Conservation (phyloP, 2,329 filamentous ascomycete species). For the Fusarium sublunatum region DNA sequence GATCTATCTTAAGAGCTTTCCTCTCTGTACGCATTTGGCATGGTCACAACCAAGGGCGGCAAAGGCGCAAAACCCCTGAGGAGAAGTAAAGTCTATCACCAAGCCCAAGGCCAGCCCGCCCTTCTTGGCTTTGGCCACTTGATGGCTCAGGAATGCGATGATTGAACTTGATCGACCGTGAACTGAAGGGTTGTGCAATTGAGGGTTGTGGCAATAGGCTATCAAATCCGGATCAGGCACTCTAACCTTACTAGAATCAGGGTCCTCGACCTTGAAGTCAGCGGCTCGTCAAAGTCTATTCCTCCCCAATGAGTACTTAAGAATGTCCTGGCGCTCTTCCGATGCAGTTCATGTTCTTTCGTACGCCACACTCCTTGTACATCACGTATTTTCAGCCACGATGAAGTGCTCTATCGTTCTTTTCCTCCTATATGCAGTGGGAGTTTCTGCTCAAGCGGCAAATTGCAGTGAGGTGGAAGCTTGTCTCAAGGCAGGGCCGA, state of each 20-base stretch:
- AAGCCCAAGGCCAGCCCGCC: too few relatives aligned
- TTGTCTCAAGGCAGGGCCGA: conserved; percentile 22
- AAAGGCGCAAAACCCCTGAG: neutral
- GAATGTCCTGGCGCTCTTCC: neutral
- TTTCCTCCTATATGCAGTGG: neutral
- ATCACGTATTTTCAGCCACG: neutral
- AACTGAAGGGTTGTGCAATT: neutral
- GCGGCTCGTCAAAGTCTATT: neutral
- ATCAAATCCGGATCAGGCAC: neutral
- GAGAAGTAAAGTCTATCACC: neutral
- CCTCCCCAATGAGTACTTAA: conserved; percentile 6
- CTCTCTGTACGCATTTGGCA: neutral
- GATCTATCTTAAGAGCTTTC: neutral
- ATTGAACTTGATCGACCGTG: neutral
- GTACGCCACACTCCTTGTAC: neutral
- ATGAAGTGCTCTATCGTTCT: conserved; percentile 18
- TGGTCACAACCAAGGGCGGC: neutral
- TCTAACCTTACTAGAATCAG: neutral
- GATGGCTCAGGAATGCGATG: conserved; percentile 1
- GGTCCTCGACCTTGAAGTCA: neutral
- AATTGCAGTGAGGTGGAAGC: conserved; percentile 8
- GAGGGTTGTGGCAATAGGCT: conserved; percentile 1
- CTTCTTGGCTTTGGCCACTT: neutral
- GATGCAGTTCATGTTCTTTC: fast-evolving
- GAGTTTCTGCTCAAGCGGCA: conserved; percentile 12